These are phyloP conservation scores for Claviceps cyperi DNA, from an alignment of 2,329 filamentous ascomycete genomes.

Conservation along the genomic window DNA sequence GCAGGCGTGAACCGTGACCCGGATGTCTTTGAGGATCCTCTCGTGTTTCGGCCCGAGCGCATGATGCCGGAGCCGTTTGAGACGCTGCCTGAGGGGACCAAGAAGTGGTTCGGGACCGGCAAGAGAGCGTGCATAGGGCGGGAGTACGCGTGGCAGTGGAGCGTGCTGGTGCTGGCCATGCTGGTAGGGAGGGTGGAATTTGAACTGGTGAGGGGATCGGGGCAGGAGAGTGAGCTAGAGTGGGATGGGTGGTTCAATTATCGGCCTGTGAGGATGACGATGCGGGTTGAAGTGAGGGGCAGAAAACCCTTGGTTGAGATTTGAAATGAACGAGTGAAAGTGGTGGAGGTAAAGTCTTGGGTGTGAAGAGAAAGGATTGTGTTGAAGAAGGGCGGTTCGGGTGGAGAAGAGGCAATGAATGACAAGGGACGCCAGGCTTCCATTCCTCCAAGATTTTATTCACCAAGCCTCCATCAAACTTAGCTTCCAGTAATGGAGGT, in stretches of 20 bases:
- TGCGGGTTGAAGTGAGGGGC: conserved; percentile 26
- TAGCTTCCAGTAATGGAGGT: too few species aligned
- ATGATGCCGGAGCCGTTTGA: conserved; percentile 33
- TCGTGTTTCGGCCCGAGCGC: conserved; percentile 31
- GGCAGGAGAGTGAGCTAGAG: conserved; percentile 23
- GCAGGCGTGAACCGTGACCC: conserved; percentile 36
- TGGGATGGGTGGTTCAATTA: conserved; percentile 40
- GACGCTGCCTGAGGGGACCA: conserved; percentile 27
- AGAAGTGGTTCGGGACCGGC: conserved; percentile 38
- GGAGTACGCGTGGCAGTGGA: conserved; percentile 34
- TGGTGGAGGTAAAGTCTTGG: too few species aligned
- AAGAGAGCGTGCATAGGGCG: conserved; percentile 37
- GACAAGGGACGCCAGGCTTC: too few species aligned
- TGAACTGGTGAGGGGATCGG: conserved; percentile 20
- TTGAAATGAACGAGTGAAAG: too few species aligned
- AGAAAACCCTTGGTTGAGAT: not conserved
- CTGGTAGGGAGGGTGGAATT: conserved; percentile 32
- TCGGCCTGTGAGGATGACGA: conserved; percentile 30
- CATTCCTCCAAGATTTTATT: too few species aligned
- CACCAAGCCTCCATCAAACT: too few species aligned
- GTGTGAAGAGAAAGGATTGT: too few species aligned
- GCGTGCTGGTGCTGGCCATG: conserved; percentile 25
- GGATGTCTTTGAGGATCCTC: conserved; percentile 30
- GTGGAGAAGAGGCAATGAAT: too few species aligned
- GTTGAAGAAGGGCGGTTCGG: too few species aligned